Evolutionary conservation across 495 filamentous ascomycete species (phyloP).

Genomic region (Pseudoneurospora amorphoporcata): DNA sequence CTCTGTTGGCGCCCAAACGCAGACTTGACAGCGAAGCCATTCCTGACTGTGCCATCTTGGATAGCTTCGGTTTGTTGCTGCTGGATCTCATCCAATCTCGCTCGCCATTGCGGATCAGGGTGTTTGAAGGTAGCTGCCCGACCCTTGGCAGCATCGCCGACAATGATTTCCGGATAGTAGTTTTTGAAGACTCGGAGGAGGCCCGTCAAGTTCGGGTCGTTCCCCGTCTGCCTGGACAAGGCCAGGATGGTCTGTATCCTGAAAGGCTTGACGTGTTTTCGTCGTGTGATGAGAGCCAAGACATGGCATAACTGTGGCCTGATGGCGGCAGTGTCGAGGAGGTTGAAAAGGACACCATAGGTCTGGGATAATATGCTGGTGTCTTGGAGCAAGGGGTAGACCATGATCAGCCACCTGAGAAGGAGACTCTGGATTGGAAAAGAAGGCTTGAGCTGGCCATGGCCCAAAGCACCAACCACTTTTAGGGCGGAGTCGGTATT

Average conservation of each 20-base stretch:
- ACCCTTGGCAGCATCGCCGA: slow-evolving; percentile 50
- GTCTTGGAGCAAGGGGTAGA: slow-evolving; percentile 65
- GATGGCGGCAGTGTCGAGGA: slow-evolving; percentile 71
- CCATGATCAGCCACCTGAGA: slow-evolving; percentile 71
- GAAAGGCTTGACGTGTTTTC: slow-evolving; percentile 81
- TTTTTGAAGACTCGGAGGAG: slow-evolving; percentile 79
- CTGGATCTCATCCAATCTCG: slow-evolving; percentile 56
- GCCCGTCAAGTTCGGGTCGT: slow-evolving; percentile 66
- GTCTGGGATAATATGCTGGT: slow-evolving; percentile 52
- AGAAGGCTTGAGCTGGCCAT: slow-evolving; percentile 67
- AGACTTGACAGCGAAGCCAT: slow-evolving; percentile 44
- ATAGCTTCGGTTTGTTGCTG: slow-evolving; percentile 42
- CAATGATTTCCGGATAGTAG: slow-evolving; percentile 80
- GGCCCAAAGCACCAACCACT: slow-evolving; percentile 64
- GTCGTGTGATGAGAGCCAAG: slow-evolving; percentile 69
- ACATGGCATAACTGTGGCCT: slow-evolving; percentile 64
- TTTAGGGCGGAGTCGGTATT: slow-evolving; percentile 50
- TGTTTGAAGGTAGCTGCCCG: slow-evolving; percentile 53
- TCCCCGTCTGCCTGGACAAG: slow-evolving; percentile 49
- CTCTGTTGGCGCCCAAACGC: slow-evolving; percentile 35
- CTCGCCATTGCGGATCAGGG: slow-evolving; percentile 69
- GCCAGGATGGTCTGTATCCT: slow-evolving; percentile 67
- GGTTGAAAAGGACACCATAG: slow-evolving; percentile 72
- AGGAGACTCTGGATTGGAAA: slow-evolving; percentile 57
- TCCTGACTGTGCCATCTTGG: slow-evolving; percentile 18